Evolutionary conservation across 2,329 filamentous ascomycete species (phyloP).

Genomic region (Trichothecium sympodiale): DNA sequence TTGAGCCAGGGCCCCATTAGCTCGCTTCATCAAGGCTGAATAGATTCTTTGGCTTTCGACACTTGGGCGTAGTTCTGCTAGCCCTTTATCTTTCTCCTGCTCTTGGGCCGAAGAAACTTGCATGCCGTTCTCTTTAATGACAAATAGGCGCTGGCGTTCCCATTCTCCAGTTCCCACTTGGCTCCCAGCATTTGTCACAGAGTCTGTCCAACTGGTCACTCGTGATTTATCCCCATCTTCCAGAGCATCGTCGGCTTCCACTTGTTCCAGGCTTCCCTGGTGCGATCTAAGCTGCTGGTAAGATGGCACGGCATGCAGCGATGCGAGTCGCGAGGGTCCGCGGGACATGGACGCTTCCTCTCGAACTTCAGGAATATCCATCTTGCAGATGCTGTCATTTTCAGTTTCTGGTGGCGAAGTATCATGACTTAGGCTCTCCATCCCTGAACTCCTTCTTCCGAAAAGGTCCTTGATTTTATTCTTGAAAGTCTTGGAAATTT

Average conservation of each 20-base stretch:
- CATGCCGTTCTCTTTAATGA: slow-evolving; percentile 47
- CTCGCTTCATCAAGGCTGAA: slow-evolving; percentile 49
- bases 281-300: slow-evolving; percentile 37
- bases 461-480: slow-evolving; percentile 42
- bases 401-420: slow-evolving; percentile 10
- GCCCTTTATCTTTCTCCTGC: no score
- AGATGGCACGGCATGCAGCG: slow-evolving; percentile 34
- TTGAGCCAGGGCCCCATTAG: slow-evolving; percentile 26
- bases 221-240: slow-evolving; percentile 45
- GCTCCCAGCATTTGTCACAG: slow-evolving; percentile 43
- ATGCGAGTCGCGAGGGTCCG: slow-evolving; percentile 37
- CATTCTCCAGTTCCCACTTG: slow-evolving; percentile 26
- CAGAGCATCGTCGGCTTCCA: slow-evolving; percentile 26
- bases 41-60: slow-evolving; percentile 50
- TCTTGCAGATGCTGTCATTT: slow-evolving; percentile 19
- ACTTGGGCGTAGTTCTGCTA: no score
- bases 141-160: slow-evolving; percentile 47
- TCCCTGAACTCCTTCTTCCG: slow-evolving; percentile 11
- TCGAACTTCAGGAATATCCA: slow-evolving; percentile 20
- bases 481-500: slow-evolving; percentile 51
- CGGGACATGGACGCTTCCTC: slow-evolving; percentile 34
- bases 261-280: slow-evolving; percentile 43
- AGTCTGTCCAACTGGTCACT: slow-evolving; percentile 63
- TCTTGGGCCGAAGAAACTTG: slow-evolving; percentile 25
- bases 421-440: no score